Conservation (phyloP, 2,329 filamentous ascomycete genomes). For the Penicillium griseofulvum region DNA sequence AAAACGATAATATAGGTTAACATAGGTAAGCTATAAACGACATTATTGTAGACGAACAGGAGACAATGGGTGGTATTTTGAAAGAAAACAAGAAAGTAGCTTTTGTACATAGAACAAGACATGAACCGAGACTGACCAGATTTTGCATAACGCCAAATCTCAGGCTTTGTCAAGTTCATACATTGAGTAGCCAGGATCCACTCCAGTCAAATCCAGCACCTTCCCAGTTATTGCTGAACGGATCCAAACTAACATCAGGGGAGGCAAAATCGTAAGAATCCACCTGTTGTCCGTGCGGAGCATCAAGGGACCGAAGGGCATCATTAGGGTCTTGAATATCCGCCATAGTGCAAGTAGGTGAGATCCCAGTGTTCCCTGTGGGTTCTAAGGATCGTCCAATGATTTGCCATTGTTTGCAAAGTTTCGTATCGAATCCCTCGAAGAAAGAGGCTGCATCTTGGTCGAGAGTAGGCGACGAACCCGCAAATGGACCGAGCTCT, state of each 20-base stretch:
- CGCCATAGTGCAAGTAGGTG: slow-evolving; percentile 19
- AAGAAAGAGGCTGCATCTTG: slow-evolving; percentile 22
- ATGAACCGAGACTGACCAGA: not conserved
- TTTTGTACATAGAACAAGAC: not conserved
- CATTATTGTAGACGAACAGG: not conserved
- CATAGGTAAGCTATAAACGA: slow-evolving; percentile 9
- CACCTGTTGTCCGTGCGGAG: slow-evolving; percentile 8
- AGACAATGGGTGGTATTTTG: not conserved
- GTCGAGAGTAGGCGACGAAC: slow-evolving; percentile 15
- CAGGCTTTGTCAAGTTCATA: slow-evolving; percentile 4
- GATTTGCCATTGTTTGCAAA: slow-evolving; percentile 24
- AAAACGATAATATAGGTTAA: not conserved
- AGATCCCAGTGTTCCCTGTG: not conserved
- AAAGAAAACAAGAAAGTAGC: not conserved
- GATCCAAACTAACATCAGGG: slow-evolving; percentile 19
- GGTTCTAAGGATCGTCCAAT: slow-evolving; percentile 19
- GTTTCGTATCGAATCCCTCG: slow-evolving; percentile 21
- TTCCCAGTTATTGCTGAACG: slow-evolving; percentile 24
- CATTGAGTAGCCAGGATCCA: slow-evolving; percentile 26
- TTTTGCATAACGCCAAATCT: no score
- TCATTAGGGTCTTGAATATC: slow-evolving; percentile 18
- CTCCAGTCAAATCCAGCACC: slow-evolving; percentile 29
- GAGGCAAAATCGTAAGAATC: slow-evolving; percentile 14
- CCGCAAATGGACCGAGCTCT: slow-evolving; percentile 19
- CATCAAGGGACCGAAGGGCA: slow-evolving; percentile 8